Percentiles rank a stretch among this genome's conserved stretches.
Evolutionary conservation across 2,329 filamentous ascomycete genomes (phyloP).

Genomic region (Orbilia javanica): DNA sequence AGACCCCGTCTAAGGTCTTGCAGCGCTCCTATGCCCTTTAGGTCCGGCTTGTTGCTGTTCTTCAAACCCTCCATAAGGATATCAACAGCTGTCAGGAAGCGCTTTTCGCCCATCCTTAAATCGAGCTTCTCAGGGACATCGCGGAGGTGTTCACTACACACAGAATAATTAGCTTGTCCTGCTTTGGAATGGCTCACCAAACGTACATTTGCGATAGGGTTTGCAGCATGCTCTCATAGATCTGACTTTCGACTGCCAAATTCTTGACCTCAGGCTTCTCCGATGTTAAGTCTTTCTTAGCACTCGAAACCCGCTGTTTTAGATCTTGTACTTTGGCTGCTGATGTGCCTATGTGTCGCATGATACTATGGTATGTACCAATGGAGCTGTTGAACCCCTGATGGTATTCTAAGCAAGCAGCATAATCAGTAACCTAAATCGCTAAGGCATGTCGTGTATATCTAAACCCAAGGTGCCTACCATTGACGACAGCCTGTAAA

Average conservation of each 20-base stretch:
- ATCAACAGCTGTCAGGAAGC: conserved; percentile 91
- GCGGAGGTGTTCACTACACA: conserved; percentile 79
- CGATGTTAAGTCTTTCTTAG: conserved; percentile 83
- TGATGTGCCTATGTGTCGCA: conserved; percentile 88
- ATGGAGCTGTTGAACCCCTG: conserved; percentile 99
- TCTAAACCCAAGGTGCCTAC: conserved; percentile 61
- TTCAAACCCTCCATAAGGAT: conserved; percentile 88
- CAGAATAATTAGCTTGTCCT: conserved; percentile 1
- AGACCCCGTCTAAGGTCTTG: conserved; percentile 88
- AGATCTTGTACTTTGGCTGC: conserved; percentile 86
- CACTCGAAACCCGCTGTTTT: conserved; percentile 83
- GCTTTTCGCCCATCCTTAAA: conserved; percentile 93
- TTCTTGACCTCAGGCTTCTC: conserved; percentile 93
- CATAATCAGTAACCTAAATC: conserved; percentile 4
- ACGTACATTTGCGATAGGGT: conserved; percentile 78
- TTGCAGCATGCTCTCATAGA: conserved; percentile 89
- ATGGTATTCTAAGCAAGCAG: conserved; percentile 78
- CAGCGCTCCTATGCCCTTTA: conserved; percentile 91
- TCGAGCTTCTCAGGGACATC: conserved; percentile 92
- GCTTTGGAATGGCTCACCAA: neutral
- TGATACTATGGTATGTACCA: conserved; percentile 98
- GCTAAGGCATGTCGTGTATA: neutral
- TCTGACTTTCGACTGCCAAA: conserved; percentile 85
- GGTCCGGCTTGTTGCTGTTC: conserved; percentile 84
- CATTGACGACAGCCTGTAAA: conserved; percentile 92